Base-by-base conservation (phyloP, 495 filamentous ascomycete genomes). In the Niebla homalea region DNA sequence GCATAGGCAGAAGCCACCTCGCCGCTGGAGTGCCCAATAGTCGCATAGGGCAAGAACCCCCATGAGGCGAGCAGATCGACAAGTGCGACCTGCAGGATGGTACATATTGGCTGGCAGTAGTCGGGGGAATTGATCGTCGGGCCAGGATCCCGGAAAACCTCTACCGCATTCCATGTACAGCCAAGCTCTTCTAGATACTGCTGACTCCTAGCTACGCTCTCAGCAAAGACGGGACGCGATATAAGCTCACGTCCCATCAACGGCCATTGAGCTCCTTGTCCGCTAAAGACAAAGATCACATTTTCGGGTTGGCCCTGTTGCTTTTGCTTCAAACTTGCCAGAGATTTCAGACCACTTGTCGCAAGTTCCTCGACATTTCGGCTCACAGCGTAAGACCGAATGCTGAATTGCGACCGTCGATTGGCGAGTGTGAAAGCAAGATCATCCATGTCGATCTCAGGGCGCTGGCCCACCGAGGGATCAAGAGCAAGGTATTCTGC, bases 221-320 rank as follows among this genome's bases (percentile, higher is more conserved):
- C 23, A 2, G 20, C 22, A 37, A 68, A 71, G 3, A 59, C 54
- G 0, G 54, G 48, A 26, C 60, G 55, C 2, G 42, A 45, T 2
- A 63, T 23, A 19, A 80, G 51, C 21, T 67, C 64, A 4, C 60
- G 63, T 18, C 73, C 77, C 79, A 85, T 84, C 6, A 63, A 61
- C 5, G 75, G 60, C 75, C 79, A 85, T 55, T 85, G 82, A 0
- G 81, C 80, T 14, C 83, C 81, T 54, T 87, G 83, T 3, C 83
- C 83, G n/a, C 78, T 84, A 43, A 70, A 71, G 3, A 70, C 51
- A 29, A 56, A 57, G 5, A 36, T 46, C 45, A 52, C 26, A 5
- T 46, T 35, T 16, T 48, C 43, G n/a, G 29, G 22, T 26, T 40
- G 39, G 4, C 36, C 21, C 2, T 32, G 51, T 38, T 44, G 51